Base-by-base conservation (phyloP, 345 rosid species). In the Microthlaspi erraticum region DNA sequence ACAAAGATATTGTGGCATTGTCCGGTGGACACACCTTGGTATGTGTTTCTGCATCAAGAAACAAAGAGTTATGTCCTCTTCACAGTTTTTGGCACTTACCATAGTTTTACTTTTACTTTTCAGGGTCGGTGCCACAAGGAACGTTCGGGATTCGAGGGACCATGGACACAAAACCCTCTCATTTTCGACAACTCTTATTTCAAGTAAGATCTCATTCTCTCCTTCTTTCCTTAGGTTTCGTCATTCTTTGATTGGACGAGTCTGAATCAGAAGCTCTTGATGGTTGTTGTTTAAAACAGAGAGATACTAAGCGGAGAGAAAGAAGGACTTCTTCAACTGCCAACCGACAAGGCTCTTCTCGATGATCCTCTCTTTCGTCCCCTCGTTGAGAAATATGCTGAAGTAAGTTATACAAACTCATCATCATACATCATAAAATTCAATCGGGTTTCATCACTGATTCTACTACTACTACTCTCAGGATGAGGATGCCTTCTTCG, bases 61-160 rank as follows among this genome's bases (percentile, higher is more conserved):
- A 10, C 5, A 46, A 57, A 31, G 53, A 58, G 48, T 2, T 26
- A 5, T 48, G 41, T 36, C 2, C 41, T 36, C 32, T 60, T 68
- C 63, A 33, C 12, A 20, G 54, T 58, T 32, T n/a, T 10, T 58
- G 53, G 42, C 37, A 23, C 60, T 38, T 45, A 63, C 49, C 53
- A 32, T 18, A 52, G 29, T 34, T 9, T 16, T 56, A 55, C 9
- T 32, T 67, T 1, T 60, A 48, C 8, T 51, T 68, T n/a, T 51
- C 78, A 90, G 98, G 97, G 98, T 4, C 86, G 97, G 72, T 88
- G 97, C 83, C 97, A 90, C 85, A 85, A 91, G 80, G 98, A 91
- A 67, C 87, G 96, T 12, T 93, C 98, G 17, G 98, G 98, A 38
- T 90, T 90, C 66, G 97, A 93, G 36, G 98, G 97, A 23, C 77